Evolutionary conservation across 2,329 filamentous ascomycete species (phyloP).

Genomic region (Fusarium chlamydosporum): DNA sequence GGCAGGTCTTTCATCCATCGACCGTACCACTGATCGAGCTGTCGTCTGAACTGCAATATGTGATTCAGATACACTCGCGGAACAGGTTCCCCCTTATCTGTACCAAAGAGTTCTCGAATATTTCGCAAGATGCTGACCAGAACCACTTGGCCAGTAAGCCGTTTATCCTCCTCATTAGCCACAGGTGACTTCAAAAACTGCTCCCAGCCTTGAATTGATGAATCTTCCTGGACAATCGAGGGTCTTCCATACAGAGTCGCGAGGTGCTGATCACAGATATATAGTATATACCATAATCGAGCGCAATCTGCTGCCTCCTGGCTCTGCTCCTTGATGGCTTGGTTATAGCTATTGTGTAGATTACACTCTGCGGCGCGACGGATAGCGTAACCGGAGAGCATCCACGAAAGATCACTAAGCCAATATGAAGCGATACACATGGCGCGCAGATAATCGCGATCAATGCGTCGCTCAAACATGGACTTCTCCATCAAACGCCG

Average conservation of each 20-base stretch:
- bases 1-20: conserved; percentile 55
- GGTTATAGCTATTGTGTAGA: conserved; percentile 60
- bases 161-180: conserved; percentile 67
- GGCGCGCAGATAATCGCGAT: conserved; percentile 69
- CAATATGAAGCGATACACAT: conserved; percentile 74
- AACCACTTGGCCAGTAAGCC: conserved; percentile 71
- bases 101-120: conserved; percentile 69
- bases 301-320: conserved; percentile 66
- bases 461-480: conserved; percentile 57
- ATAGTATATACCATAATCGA: conserved; percentile 72
- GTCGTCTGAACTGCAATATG: conserved; percentile 53
- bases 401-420: conserved; percentile 74
- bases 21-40: conserved; percentile 58
- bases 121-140: conserved; percentile 70
- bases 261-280: conserved; percentile 73
- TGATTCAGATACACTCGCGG: conserved; percentile 68
- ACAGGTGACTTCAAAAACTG: conserved; percentile 66
- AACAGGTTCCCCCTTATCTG: conserved; percentile 67
- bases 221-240: conserved; percentile 70
- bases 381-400: conserved; percentile 69
- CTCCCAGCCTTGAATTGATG: conserved; percentile 70
- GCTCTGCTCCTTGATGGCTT: conserved; percentile 56
- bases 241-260: conserved; percentile 73
- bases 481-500: conserved; percentile 67
- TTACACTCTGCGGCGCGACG: conserved; percentile 65